Conservation (phyloP, 208 protist genomes). For the Entamoeba moshkovskii region DNA sequence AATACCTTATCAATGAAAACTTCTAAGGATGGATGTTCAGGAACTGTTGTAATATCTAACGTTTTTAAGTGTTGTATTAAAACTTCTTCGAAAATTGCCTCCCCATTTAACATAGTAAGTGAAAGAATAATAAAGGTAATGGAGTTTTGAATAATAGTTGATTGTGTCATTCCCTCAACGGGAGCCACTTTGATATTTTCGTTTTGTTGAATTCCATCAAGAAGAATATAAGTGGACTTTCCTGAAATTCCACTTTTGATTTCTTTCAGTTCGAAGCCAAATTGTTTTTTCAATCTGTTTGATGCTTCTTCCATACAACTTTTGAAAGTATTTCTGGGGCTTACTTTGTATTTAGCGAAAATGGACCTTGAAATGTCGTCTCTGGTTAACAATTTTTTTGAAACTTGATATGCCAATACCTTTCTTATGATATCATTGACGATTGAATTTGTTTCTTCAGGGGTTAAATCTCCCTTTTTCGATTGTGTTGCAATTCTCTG, state of each 20-base stretch:
- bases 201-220: background rate
- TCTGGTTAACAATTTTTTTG: background rate
- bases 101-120: background rate
- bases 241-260: background rate
- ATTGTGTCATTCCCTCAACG: background rate
- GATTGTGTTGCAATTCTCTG: background rate
- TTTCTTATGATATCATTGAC: background rate
- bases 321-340: background rate
- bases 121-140: background rate
- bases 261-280: background rate
- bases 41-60: background rate
- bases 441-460: background rate
- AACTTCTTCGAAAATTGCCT: background rate
- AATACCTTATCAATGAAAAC: background rate
- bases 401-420: background rate
- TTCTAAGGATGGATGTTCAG: background rate
- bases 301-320: background rate
- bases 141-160: background rate
- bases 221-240: background rate
- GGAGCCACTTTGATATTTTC: background rate
- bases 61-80: background rate
- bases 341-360: background rate
- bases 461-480: background rate
- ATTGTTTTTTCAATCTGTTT: background rate
- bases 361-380: background rate